Base-by-base conservation (phyloP, 345 rosid genomes). In the Salix suchowensis region DNA sequence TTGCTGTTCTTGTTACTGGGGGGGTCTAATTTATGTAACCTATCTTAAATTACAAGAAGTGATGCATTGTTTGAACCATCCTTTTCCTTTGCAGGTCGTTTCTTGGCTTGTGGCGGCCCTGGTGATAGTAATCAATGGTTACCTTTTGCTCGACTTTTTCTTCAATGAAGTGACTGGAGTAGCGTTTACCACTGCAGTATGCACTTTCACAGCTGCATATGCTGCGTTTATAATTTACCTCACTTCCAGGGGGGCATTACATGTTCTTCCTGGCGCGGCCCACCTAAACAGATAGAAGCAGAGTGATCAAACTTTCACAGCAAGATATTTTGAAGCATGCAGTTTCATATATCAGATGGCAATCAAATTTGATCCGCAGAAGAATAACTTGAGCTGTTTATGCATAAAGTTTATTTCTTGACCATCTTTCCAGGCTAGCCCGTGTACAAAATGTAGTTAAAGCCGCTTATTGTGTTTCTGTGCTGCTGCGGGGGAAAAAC, bases 81-180 rank as follows among this genome's bases (percentile, higher is more conserved):
- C 54, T 70, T 32, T 34, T 55, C n/a, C 67, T 66, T 66, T 64
- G 81, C 87, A 95, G 99, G 80, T 82, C 12, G 70, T 86, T 37
- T 79, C 99, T 2, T 95, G 99, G 98, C 82, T 93, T 0, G 96
- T 95, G 76, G 94, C 96, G 64, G 88, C 48, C 5, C 77, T 95
- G 32, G 98, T 95, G 89, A 95, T 95, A 2, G 76, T 89, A 78
- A 95, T 95, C 77, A 95, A 95, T 19, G 94, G 93, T 4, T 95
- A 95, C 79, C 97, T 95, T 26, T 66, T 95, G 81, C 30, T 88
- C 21, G 97, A 95, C 71, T 91, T 93, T 82, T 91, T 91, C 87
- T 77, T 87, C 71, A 69, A 71, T 1, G 97, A 91, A 83, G 97
- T 87, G 71, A 78, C 68, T 42, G 90, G 96, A 19, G 40, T 86